A percentile compares a stretch with the other conserved stretches of the same genome.
Evolutionary conservation across 2,329 filamentous ascomycete species (phyloP).

Genomic region (Diaporthe capsici): DNA sequence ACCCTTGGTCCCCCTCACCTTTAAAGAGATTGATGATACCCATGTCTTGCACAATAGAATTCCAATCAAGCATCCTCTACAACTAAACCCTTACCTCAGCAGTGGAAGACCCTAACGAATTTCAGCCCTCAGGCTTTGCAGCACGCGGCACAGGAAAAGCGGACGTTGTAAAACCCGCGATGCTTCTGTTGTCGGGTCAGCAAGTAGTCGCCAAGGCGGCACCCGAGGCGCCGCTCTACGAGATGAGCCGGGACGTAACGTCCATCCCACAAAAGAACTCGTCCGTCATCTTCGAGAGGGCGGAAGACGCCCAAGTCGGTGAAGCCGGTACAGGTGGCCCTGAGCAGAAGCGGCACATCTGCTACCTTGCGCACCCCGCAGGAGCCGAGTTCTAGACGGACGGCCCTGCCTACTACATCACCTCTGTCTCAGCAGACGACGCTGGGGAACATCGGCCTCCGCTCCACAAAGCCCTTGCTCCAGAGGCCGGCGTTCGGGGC

Average conservation of each 20-base stretch:
- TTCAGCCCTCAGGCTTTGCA: neutral
- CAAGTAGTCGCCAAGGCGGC: neutral
- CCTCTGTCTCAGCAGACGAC: neutral
- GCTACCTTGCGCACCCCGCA: neutral
- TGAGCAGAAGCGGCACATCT: neutral
- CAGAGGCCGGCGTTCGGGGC: neutral
- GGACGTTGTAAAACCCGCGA: neutral
- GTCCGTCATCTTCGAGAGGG: neutral
- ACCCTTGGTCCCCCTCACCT: neutral
- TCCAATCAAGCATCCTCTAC: neutral
- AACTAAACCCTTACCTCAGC: neutral
- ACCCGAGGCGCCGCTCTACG: neutral
- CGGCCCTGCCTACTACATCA: neutral
- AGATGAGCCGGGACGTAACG: neutral
- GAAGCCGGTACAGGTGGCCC: fast-evolving
- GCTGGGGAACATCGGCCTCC: neutral
- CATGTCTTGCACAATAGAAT: no score
- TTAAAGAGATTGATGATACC: neutral
- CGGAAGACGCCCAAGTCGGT: fast-evolving
- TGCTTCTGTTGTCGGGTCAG: neutral
- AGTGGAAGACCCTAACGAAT: neutral
- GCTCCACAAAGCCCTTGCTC: neutral
- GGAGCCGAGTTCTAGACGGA: neutral
- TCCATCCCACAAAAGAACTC: neutral
- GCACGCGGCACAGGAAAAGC: neutral